A percentile compares a stretch with the other conserved stretches of the same genome.
Evolutionary conservation across 129 eudicot species (phyloP).

Genomic region (Escallonia herrerae): DNA sequence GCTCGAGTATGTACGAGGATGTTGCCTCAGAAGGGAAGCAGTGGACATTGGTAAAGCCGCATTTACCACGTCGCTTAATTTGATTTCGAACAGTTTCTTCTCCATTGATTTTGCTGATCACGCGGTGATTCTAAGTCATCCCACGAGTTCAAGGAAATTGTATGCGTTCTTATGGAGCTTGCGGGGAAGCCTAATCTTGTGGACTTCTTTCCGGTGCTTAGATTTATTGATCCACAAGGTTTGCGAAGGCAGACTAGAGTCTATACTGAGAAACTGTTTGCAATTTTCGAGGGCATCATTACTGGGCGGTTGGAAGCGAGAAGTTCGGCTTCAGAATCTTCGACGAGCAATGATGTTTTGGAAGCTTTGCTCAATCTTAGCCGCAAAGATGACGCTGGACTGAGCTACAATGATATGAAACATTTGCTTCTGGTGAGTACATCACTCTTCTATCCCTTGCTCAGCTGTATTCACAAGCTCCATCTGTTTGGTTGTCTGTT

Average conservation of each 20-base stretch:
- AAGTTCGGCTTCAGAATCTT: background rate
- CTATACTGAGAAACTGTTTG: constrained; percentile 8
- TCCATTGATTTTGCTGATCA: constrained; percentile 25
- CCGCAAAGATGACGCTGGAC: background rate
- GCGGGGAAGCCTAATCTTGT: constrained; percentile 22
- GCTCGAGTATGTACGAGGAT: background rate
- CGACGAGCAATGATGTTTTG: constrained; percentile 3
- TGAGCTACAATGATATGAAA: constrained; percentile 10
- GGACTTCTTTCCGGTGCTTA: constrained; percentile 29
- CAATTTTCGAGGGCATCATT: constrained; percentile 21
- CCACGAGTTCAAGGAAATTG: constrained; percentile 29
- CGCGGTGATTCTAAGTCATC: constrained; percentile 6
- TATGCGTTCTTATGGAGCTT: constrained; percentile 13
- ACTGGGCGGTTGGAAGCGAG: constrained; percentile 9
- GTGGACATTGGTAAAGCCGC: constrained; percentile 26
- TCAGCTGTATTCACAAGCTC: no score
- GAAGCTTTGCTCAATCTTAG: constrained; percentile 13
- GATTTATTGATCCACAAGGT: constrained; percentile 30
- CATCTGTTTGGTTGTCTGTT: no score
- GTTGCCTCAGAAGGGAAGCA: constrained; percentile 9
- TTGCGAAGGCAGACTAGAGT: background rate
- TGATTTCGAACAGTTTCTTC: constrained; percentile 29
- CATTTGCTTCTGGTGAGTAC: constrained; percentile 17
- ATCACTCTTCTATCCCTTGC: no score
- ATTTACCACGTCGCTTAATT: constrained; percentile 22